Conservation (phyloP, 805 yeast genomes). For the Pichia heedii region DNA sequence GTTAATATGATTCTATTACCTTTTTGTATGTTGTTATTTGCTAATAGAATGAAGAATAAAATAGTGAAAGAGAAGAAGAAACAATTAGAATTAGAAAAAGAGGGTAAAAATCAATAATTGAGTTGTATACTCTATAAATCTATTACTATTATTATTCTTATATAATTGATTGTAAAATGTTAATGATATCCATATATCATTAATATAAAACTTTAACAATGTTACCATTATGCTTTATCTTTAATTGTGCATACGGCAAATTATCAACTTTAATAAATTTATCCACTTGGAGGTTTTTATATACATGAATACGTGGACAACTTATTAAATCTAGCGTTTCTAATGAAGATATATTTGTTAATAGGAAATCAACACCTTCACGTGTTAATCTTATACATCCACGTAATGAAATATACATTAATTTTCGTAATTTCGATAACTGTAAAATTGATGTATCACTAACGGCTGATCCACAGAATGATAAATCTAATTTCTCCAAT, state of each 20-base stretch:
- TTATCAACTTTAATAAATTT: slow-evolving; percentile 38
- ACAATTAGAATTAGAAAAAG: neutral
- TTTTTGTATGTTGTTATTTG: slow-evolving; percentile 28
- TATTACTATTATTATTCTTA: neutral
- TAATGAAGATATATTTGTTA: slow-evolving; percentile 47
- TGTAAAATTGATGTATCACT: slow-evolving; percentile 60
- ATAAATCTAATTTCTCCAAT: slow-evolving; percentile 44
- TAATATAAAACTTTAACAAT: slow-evolving; percentile 50
- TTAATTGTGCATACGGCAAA: slow-evolving; percentile 48
- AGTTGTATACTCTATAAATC: neutral
- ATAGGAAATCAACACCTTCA: slow-evolving; percentile 63
- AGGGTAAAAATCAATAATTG: neutral
- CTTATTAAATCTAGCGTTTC: slow-evolving; percentile 54
- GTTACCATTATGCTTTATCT: slow-evolving; percentile 37
- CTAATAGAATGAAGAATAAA: slow-evolving; percentile 8
- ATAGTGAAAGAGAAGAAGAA: slow-evolving; percentile 7
- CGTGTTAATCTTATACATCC: slow-evolving; percentile 74
- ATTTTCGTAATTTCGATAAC: slow-evolving; percentile 43
- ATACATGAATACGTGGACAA: slow-evolving; percentile 59
- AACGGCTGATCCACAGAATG: slow-evolving; percentile 75
- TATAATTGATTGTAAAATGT: neutral
- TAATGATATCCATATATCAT: slow-evolving; percentile 2
- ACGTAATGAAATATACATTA: slow-evolving; percentile 43
- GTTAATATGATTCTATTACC: slow-evolving; percentile 28
- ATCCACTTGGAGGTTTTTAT: slow-evolving; percentile 53